These are phyloP conservation scores for Centaurea solstitialis DNA, from an alignment of 129 eudicot genomes.

Conservation along the genomic window DNA sequence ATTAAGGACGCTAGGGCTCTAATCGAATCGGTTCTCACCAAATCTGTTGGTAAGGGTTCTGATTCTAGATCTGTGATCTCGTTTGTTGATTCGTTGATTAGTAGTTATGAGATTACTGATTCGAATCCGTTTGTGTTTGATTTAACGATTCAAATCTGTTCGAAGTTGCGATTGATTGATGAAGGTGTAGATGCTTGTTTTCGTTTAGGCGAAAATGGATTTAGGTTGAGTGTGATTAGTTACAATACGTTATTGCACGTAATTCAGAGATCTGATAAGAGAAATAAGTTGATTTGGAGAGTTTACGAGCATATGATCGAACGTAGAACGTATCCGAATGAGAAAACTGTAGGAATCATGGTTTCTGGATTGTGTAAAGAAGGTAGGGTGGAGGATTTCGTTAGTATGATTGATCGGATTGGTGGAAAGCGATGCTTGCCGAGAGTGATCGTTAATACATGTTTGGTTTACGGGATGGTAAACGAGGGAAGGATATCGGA, in stretches of 20 bases:
- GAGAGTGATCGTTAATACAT: conserved; percentile 62
- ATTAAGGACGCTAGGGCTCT: conserved; percentile 70
- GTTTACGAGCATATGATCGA: conserved; percentile 79
- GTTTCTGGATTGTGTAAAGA: conserved; percentile 71
- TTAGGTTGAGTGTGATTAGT: conserved; percentile 54
- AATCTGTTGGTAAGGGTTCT: conserved; percentile 7
- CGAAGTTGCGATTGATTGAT: conserved; percentile 65
- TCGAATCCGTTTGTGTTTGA: conserved; percentile 78
- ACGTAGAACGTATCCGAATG: conserved; percentile 67
- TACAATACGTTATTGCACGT: conserved; percentile 70
- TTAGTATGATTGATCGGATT: conserved; percentile 63
- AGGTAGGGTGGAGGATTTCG: conserved; percentile 60
- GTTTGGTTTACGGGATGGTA: conserved; percentile 61
- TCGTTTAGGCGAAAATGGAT: conserved; percentile 56
- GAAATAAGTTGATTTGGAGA: conserved; percentile 48
- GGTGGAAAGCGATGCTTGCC: conserved; percentile 75
- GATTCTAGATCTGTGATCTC: conserved; percentile 21
- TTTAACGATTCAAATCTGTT: conserved; percentile 66
- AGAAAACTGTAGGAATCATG: conserved; percentile 55
- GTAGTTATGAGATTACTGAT: conserved; percentile 38
- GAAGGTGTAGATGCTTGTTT: conserved; percentile 53
- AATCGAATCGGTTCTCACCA: conserved; percentile 54
- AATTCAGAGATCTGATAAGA: conserved; percentile 50
- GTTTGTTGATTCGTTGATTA: conserved; percentile 45
- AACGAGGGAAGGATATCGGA: conserved; percentile 59